phyloP scores from a whole-genome alignment of 2,329 filamentous ascomycete species.

The Xylaria sp. region DNA sequence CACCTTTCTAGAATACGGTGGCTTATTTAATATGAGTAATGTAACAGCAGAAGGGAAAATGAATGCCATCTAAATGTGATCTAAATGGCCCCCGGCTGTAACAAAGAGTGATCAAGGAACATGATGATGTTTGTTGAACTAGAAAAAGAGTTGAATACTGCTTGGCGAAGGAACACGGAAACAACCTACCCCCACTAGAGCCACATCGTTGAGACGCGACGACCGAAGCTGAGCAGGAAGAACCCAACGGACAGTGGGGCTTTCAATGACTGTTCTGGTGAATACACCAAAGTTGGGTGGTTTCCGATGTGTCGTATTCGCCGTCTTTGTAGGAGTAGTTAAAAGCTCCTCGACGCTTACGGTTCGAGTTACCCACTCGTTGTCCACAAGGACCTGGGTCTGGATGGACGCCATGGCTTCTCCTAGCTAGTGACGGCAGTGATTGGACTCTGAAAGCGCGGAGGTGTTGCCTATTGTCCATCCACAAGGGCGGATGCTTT shows the following conservation, averaged over 20 bases:
- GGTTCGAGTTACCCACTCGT: constrained; percentile 62
- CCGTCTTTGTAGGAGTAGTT: constrained; percentile 43
- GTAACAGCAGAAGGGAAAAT: not conserved
- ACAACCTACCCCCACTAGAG: constrained; percentile 77
- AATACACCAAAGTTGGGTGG: constrained; percentile 72
- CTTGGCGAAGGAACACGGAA: not conserved
- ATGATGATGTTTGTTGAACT: not conserved
- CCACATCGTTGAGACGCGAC: constrained; percentile 75
- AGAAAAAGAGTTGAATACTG: not conserved
- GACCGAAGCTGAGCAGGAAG: constrained; percentile 80
- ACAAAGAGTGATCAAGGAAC: not conserved
- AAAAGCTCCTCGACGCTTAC: constrained; percentile 48
- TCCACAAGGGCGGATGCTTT: not conserved
- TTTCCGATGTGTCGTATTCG: constrained; percentile 38
- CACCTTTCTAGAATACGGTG: not conserved
- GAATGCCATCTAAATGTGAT: not conserved
- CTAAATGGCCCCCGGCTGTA: not conserved
- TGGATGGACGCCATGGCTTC: constrained; percentile 54
- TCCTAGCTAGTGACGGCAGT: not conserved
- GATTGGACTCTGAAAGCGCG: not conserved
- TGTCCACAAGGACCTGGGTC: constrained; percentile 58
- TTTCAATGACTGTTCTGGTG: constrained; percentile 77
- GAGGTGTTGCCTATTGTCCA: not conserved
- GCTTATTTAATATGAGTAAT: not conserved
- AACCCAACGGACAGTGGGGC: constrained; percentile 76